Base-by-base conservation (phyloP, 305 asterid species). In the Salvia sclarea region DNA sequence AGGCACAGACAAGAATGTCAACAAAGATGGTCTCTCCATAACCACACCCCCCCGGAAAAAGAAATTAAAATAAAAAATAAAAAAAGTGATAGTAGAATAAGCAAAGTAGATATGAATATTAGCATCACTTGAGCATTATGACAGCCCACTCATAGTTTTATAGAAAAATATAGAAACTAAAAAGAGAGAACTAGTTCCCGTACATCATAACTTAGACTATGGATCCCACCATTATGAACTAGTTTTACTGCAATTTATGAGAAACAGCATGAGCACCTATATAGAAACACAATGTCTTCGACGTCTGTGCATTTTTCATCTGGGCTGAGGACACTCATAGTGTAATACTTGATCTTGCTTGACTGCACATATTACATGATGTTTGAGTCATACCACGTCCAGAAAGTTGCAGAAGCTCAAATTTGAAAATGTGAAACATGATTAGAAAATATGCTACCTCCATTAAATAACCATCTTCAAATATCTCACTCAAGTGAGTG, bases 291-390 rank as follows among this genome's bases (percentile, higher is more conserved):
- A 66, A 89, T 84, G 77, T 94, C 96, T 58, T 89, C 97, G 53
- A 80, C 82, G 56, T 81, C 86, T 16, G 85, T 72, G 75, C 83
- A 60, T 61, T 71, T 79, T 58, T 84, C 82, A 35, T 85, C 87
- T 30, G 91, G 95, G 83, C 95, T 85, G 65, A 94, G 87, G 79
- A 94, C 96, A 53, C 99, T 94, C 99, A 94, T 94, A 69, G 98
- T 91, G 78, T 81, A 89, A 80, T 74, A 83, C 87, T 86, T 87
- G 83, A 89, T 86, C 75, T 83, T 91, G 71, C 77, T 81, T 5
- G 96, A 80, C 99, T 94, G 95, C 81, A 74, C 33, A 69, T 47
- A 70, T 71, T 68, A 43, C 63, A 66, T 12, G 50, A 61, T 63
- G 70, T 47, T 56, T 48, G 61, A 44, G 54, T 44, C 61, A 67